phyloP scores from a whole-genome alignment of 805 yeast genomes.

The Ogataea nitratoaversa region DNA sequence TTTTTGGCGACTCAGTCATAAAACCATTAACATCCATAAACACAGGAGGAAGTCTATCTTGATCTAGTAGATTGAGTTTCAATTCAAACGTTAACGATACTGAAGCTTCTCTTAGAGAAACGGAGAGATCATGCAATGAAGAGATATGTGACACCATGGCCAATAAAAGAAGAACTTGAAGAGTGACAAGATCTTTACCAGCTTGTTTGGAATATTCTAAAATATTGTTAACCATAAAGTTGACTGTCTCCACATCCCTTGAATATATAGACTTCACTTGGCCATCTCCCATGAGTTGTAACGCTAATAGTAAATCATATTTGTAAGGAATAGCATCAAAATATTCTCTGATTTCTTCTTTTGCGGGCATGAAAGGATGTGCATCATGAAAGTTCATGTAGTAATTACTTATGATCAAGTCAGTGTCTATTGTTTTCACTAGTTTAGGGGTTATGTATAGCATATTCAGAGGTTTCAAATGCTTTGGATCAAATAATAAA shows the following conservation, averaged over 20 bases:
- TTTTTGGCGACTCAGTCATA: constrained; percentile 15
- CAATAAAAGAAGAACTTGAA: constrained; percentile 39
- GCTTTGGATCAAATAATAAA: constrained; percentile 21
- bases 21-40: constrained; percentile 34
- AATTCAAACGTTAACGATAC: constrained; percentile 35
- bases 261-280: constrained; percentile 35
- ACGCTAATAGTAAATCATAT: constrained; percentile 39
- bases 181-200: constrained; percentile 39
- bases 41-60: constrained; percentile 19
- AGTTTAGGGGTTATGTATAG: constrained; percentile 29
- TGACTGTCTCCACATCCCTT: constrained; percentile 37
- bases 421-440: constrained; percentile 23
- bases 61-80: constrained; percentile 38
- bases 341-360: constrained; percentile 31
- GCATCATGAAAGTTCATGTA: constrained; percentile 36
- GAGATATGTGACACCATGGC: constrained; percentile 46
- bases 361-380: constrained; percentile 47
- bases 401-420: constrained; percentile 28
- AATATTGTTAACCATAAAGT: constrained; percentile 33
- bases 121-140: constrained; percentile 45
- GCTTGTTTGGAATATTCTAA: constrained; percentile 27
- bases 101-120: constrained; percentile 38
- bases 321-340: constrained; percentile 32
- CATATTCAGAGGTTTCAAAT: constrained; percentile 15
- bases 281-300: constrained; percentile 49